Evolutionary conservation across 441 rosid species (phyloP).

Genomic region (California macrophylla): DNA sequence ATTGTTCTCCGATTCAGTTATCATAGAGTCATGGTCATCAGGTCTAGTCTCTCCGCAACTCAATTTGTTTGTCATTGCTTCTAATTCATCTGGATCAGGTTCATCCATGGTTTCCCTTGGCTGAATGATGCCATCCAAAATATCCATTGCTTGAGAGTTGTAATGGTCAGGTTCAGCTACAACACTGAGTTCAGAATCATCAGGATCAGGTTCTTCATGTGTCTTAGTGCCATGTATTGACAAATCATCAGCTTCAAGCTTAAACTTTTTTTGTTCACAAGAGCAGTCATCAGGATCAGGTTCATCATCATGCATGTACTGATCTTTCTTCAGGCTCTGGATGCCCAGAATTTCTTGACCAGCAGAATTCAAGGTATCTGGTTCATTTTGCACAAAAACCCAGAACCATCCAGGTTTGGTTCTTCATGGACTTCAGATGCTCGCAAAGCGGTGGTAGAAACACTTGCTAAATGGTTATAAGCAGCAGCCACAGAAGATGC

Average conservation of each 20-base stretch:
- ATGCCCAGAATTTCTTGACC: constrained; percentile 11
- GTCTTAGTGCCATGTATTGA: constrained; percentile 5
- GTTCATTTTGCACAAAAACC: constrained; percentile 15
- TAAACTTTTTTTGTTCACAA: constrained; percentile 24
- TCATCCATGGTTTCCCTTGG: constrained; percentile 26
- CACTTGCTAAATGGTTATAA: constrained; percentile 42
- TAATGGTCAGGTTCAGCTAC: constrained; percentile 10
- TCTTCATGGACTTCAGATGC: constrained; percentile 40
- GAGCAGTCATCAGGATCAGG: constrained; percentile 34
- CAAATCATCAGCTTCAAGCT: constrained; percentile 51
- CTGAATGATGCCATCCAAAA: constrained; percentile 14
- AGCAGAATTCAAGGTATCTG: constrained; percentile 8
- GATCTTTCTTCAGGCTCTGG: constrained; percentile 15
- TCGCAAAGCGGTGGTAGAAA: constrained; percentile 21
- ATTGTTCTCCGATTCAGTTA: constrained; percentile 18
- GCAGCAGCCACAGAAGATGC: constrained; percentile 85
- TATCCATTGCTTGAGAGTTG: constrained; percentile 12
- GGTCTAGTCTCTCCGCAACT: constrained; percentile 21
- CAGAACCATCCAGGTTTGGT: constrained; percentile 59
- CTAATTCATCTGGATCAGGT: constrained; percentile 55
- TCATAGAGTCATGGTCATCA: constrained; percentile 13
- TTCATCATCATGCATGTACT: constrained; percentile 21
- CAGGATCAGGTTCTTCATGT: constrained; percentile 28
- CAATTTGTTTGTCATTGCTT: constrained; percentile 14
- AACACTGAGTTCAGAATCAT: constrained; percentile 22